phyloP scores from a whole-genome alignment of 2,329 filamentous ascomycete species.

The Fusarium keratoplasticum region DNA sequence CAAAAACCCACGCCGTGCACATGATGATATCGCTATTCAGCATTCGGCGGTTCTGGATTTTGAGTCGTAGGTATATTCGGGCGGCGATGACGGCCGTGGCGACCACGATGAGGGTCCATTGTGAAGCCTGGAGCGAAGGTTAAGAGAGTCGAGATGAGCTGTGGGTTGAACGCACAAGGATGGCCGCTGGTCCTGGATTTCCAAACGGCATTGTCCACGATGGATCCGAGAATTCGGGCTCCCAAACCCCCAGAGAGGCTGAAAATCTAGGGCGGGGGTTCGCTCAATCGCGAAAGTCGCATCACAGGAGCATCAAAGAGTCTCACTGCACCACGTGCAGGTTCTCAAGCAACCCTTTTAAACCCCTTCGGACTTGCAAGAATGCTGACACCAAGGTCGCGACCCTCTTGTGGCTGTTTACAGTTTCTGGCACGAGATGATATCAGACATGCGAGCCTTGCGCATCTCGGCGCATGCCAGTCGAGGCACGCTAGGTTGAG shows the following conservation, averaged over 20 bases:
- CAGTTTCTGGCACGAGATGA: neutral
- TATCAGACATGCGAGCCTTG: neutral
- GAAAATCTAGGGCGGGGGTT: neutral
- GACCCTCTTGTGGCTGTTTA: slow-evolving; percentile 2
- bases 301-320: neutral
- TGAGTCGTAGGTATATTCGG: slow-evolving; percentile 29
- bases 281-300: neutral
- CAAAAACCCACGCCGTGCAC: slow-evolving; percentile 30
- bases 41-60: slow-evolving; percentile 23
- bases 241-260: neutral
- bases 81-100: slow-evolving; percentile 22
- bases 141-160: neutral
- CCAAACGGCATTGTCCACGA: neutral
- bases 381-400: slow-evolving; percentile 3
- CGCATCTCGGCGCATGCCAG: slow-evolving; percentile 1
- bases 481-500: neutral
- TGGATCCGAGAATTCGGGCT: neutral
- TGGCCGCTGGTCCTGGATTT: neutral
- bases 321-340: neutral
- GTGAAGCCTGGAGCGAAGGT: neutral
- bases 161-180: slow-evolving; percentile 4
- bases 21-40: slow-evolving; percentile 31
- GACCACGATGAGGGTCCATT: slow-evolving; percentile 20
- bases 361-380: neutral
- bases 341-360: neutral